Percentiles rank a stretch among this genome's conserved stretches.
phyloP scores from a whole-genome alignment of 148 eudicot genomes.

The Agrostemma githago region DNA sequence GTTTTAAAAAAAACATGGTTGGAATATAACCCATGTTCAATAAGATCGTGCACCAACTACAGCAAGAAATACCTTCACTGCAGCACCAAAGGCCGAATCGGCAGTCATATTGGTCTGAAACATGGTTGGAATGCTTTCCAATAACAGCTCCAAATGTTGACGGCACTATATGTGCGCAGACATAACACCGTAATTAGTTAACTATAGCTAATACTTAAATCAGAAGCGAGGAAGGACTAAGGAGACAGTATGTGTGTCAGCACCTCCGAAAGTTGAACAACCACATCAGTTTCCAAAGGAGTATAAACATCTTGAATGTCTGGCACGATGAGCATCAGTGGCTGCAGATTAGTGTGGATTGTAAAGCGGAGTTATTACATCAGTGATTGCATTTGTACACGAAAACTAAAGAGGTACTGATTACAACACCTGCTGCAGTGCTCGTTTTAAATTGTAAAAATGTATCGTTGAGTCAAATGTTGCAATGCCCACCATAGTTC shows the following conservation, averaged over 20 bases:
- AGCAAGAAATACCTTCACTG: constrained; percentile 61
- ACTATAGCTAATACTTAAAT: neutral
- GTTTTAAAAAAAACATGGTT: neutral
- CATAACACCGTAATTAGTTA: neutral
- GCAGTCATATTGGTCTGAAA: constrained; percentile 78
- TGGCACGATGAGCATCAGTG: constrained; percentile 95
- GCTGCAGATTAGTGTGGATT: constrained; percentile 45
- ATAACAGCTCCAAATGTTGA: constrained; percentile 74
- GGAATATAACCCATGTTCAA: neutral
- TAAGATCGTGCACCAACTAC: constrained; percentile 1
- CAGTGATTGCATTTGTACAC: neutral
- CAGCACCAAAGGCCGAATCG: constrained; percentile 96
- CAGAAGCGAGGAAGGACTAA: neutral
- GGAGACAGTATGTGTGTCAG: neutral
- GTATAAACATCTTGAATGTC: constrained; percentile 95
- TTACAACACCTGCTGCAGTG: constrained; percentile 75
- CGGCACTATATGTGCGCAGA: constrained; percentile 57
- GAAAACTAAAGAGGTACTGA: neutral
- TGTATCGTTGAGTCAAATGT: constrained; percentile 96
- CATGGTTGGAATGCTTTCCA: constrained; percentile 91
- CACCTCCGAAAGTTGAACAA: constrained; percentile 93
- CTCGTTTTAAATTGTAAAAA: constrained; percentile 93
- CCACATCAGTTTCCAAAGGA: constrained; percentile 83
- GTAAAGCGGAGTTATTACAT: constrained; percentile 1
- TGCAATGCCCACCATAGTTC: constrained; percentile 94